Evolutionary conservation across 805 yeast species (phyloP).

Genomic region (Saturnispora halmiae): DNA sequence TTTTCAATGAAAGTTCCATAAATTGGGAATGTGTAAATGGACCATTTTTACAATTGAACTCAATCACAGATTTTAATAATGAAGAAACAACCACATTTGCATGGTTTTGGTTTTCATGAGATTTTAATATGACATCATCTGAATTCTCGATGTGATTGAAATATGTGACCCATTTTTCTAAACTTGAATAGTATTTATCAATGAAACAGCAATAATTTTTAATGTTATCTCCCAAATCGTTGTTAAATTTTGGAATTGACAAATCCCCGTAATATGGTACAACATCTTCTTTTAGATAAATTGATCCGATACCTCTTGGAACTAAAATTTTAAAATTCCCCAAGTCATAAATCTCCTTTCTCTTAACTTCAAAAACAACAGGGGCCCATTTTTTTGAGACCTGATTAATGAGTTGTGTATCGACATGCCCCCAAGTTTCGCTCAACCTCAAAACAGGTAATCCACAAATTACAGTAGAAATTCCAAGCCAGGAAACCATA

Average conservation of each 20-base stretch:
- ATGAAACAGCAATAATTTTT: slow-evolving; percentile 56
- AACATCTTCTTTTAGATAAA: slow-evolving; percentile 65
- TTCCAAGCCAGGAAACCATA: slow-evolving; percentile 90
- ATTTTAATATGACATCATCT: slow-evolving; percentile 23
- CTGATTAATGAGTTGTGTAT: slow-evolving; percentile 46
- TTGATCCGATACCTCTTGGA: slow-evolving; percentile 76
- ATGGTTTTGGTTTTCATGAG: slow-evolving; percentile 9
- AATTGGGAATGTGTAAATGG: slow-evolving; percentile 43
- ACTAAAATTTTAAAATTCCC: slow-evolving; percentile 64
- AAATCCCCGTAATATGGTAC: slow-evolving; percentile 90
- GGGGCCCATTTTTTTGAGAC: slow-evolving; percentile 86
- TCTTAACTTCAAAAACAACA: slow-evolving; percentile 78
- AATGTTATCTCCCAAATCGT: slow-evolving; percentile 20
- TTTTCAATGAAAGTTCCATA: slow-evolving; percentile 53
- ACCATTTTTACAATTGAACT: slow-evolving; percentile 31
- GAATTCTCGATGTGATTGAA: slow-evolving; percentile 26
- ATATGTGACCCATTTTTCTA: slow-evolving; percentile 77
- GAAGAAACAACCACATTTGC: slow-evolving; percentile 1
- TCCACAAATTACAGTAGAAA: slow-evolving; percentile 75
- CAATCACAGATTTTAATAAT: slow-evolving; percentile 32
- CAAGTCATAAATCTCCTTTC: slow-evolving; percentile 28
- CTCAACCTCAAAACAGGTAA: slow-evolving; percentile 69
- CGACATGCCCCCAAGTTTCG: slow-evolving; percentile 66
- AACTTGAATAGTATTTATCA: slow-evolving; percentile 59
- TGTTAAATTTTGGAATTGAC: slow-evolving; percentile 27